Base-by-base conservation (phyloP, 2,329 filamentous ascomycete species). In the Fusarium acutatum region DNA sequence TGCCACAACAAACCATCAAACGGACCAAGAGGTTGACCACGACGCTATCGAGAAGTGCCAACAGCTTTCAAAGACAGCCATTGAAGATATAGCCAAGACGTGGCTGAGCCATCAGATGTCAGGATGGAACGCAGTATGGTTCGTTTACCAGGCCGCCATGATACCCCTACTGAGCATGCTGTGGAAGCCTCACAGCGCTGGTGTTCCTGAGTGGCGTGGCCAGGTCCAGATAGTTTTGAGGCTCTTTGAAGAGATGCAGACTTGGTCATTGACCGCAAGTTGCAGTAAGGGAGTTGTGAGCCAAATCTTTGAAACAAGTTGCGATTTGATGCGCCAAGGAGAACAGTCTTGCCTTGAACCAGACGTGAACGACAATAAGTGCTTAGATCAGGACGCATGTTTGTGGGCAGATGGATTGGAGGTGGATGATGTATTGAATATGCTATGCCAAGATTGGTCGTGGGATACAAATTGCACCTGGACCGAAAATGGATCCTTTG, bases 41-140 rank as follows among this genome's bases (percentile, higher is more conserved):
- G 5, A 7, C 10, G 61, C 61, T 17, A 43, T 64, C 14, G 30
- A 61, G 22, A 64, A 61, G 24, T 64, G 61, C 8, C 61, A 64
- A 7, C 43, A 49, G 24, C 37, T 64, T 37, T 64, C 61, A 12
- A 61, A 49, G 30, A 49, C 7, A 10, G 13, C 43, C 2, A 35
- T 61, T n/a, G 43, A 61, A 14, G 61, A 64, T 43, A 49, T 64
- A 41, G 30, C 56, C 34, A 44, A 41, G 24, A 37, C 35, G 3
- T 64, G 61, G 61, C 28, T 24, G 11, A 49, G 8, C 6, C n/a
- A 64, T 28, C 61, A 64, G 35, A 64, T 64, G 56, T 64, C 61
- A 4, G 56, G 61, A 6, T 64, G 61, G 61, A 64, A 64, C 30
- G 61, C 61, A 12, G 61, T 64, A n/a, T 64, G 61, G 61, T 37